Percentiles rank a stretch among this genome's conserved stretches.
Evolutionary conservation across 768 basidiomycete genomes (phyloP).

Genomic region (Leccinum pellstonianum): DNA sequence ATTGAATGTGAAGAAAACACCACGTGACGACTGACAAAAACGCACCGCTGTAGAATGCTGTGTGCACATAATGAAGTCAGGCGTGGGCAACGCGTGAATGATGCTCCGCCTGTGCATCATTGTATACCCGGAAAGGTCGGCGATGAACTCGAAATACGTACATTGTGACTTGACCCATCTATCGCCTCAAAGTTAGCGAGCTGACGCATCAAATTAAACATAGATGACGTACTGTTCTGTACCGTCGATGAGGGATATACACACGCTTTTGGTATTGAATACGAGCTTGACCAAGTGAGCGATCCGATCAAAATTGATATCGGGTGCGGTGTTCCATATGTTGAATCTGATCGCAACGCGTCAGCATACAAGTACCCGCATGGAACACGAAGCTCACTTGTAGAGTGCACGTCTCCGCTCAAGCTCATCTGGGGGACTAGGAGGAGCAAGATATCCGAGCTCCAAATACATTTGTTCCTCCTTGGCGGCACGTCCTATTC

Average conservation of each 20-base stretch:
- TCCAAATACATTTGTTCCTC: conserved; percentile 68
- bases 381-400: conserved; percentile 47
- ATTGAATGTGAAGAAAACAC: conserved; percentile 1
- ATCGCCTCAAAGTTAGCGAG: conserved; percentile 10
- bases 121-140: conserved; percentile 1
- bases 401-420: conserved; percentile 83
- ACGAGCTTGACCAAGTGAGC: conserved; percentile 91
- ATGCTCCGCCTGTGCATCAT: conserved; percentile 43
- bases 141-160: conserved; percentile 36
- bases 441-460: conserved; percentile 72
- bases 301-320: conserved; percentile 91
- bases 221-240: conserved; percentile 65
- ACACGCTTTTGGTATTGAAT: conserved; percentile 84
- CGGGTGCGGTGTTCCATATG: conserved; percentile 82
- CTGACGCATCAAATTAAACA: conserved; percentile 1
- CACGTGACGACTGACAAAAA: background rate
- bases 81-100: conserved; percentile 45
- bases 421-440: conserved; percentile 80
- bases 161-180: conserved; percentile 93
- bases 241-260: conserved; percentile 81
- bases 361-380: conserved; percentile 1
- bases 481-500: conserved; percentile 53
- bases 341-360: conserved; percentile 61
- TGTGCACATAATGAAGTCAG: conserved; percentile 81
- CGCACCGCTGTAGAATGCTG: conserved; percentile 72